Base-by-base conservation (phyloP, 768 basidiomycete genomes). In the Pluteus cervinus region DNA sequence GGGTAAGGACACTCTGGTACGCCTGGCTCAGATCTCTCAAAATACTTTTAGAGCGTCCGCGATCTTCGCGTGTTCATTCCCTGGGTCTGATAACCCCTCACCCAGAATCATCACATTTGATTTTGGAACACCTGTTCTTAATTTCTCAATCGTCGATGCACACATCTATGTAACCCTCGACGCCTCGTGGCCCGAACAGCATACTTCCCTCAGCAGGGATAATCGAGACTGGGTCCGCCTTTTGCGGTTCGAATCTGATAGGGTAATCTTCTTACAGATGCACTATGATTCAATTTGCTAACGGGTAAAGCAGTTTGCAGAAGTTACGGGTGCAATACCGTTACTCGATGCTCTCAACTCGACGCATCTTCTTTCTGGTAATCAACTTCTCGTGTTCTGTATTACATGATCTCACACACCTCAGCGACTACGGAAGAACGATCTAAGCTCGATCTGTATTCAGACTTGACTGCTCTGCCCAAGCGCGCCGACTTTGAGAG, bases 391-490 rank as follows among this genome's bases (percentile, higher is more conserved):
- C 9, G 22, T 26, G 35, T 36, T 24, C 8, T 20, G 30, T 37
- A 24, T 16, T 18, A 39, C 29, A 17, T 21, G 8, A 10, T 17
- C n/a, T 5, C 17, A 24, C 50, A 32, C 15, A 15, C 33, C 15
- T 21, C 30, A 82, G 79, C 77, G 4, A 65, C 68, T 0, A 37
- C 51, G 3, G 64, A 65, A 7, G 75, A 78, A 11, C 51, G 81
- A 4, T 62, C 71, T 37, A 50, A 56, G 3, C 61, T 86, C 1
- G 77, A 83, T 36, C 58, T 86, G 2, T 88, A 88, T 48, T 57
- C 63, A 2, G 63, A 68, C 34, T 63, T 86, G 20, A 56, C 62
- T 0, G 63, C 69, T 15, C 60, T 86, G 42, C 83, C 84, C 3
- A 86, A 86, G 50, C 66, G 69, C 40, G 54, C 63, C 14, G 35